Percentiles rank a stretch among this genome's conserved stretches.
These are phyloP conservation scores for Fusarium albosuccineum DNA, from an alignment of 2,329 filamentous ascomycete species.

Conservation along the genomic window DNA sequence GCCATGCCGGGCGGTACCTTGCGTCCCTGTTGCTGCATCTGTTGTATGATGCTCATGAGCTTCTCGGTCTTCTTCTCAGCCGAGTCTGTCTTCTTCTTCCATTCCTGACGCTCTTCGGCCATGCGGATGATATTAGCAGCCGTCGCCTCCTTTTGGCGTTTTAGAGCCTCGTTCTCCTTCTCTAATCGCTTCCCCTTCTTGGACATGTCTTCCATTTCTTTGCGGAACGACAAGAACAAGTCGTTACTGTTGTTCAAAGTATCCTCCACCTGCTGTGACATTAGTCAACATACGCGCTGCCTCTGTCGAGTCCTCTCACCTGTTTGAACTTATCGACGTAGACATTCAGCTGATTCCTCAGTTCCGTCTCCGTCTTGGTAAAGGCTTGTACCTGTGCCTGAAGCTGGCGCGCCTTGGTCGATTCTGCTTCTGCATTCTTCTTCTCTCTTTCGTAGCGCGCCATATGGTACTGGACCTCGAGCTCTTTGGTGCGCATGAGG, in stretches of 20 bases:
- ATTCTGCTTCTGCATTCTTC: slow-evolving; percentile 87
- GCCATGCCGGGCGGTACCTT: slow-evolving; percentile 76
- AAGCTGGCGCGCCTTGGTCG: slow-evolving; percentile 82
- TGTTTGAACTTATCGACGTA: slow-evolving; percentile 99
- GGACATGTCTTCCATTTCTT: slow-evolving; percentile 99
- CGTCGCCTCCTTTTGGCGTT: slow-evolving; percentile 92
- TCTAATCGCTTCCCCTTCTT: slow-evolving; percentile 98
- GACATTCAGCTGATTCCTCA: slow-evolving; percentile 95
- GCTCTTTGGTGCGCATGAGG: slow-evolving; percentile 91
- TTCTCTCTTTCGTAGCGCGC: slow-evolving; percentile 91
- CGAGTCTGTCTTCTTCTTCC: slow-evolving; percentile 74
- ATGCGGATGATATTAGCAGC: slow-evolving; percentile 96
- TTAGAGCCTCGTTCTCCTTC: slow-evolving; percentile 93
- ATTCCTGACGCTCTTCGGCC: slow-evolving; percentile 92
- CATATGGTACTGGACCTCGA: slow-evolving; percentile 93
- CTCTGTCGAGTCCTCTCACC: slow-evolving; percentile 67
- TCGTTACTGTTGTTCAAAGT: slow-evolving; percentile 99
- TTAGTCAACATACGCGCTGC: slow-evolving; percentile 44
- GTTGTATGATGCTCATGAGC: slow-evolving; percentile 92
- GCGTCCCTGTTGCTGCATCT: slow-evolving; percentile 95
- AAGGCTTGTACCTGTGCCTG: slow-evolving; percentile 95
- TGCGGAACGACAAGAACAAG: slow-evolving; percentile 94
- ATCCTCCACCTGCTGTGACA: slow-evolving; percentile 83
- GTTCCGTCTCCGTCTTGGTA: slow-evolving; percentile 93
- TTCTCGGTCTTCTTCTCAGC: slow-evolving; percentile 84